Conservation (phyloP, 192 early-diverging fungal genomes). For the Lunasporangiospora selenospora region DNA sequence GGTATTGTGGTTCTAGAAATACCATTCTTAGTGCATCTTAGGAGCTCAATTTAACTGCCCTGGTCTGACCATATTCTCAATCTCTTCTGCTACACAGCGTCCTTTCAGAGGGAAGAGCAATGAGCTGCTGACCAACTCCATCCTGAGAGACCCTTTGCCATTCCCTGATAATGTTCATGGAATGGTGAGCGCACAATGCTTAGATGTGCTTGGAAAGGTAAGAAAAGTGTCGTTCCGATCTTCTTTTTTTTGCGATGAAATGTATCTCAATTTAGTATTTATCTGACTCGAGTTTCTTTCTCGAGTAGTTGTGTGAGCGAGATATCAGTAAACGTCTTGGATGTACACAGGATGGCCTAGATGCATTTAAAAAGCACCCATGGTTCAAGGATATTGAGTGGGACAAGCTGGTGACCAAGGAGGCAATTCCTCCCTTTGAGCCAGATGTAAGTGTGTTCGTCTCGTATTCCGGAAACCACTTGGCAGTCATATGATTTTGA, state of each 20-base stretch:
- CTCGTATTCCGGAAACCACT: neutral
- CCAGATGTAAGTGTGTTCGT: conserved; percentile 72
- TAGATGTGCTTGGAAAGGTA: conserved; percentile 61
- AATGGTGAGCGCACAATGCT: conserved; percentile 54
- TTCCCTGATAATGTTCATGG: conserved; percentile 67
- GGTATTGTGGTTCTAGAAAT: no score
- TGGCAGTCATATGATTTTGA: neutral
- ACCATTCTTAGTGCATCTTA: neutral
- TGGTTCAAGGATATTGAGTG: conserved; percentile 84
- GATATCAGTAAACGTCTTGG: conserved; percentile 83
- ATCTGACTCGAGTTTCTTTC: neutral
- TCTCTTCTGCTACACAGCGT: conserved; percentile 53
- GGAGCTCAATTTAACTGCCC: neutral
- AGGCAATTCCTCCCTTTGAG: conserved; percentile 79
- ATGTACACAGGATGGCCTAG: conserved; percentile 72
- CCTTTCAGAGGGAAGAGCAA: conserved; percentile 84
- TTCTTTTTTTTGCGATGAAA: neutral
- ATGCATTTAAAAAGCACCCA: conserved; percentile 74
- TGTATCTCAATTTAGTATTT: conserved; percentile 1
- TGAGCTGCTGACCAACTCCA: conserved; percentile 71
- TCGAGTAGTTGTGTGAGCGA: conserved; percentile 69
- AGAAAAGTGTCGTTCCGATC: conserved; percentile 12
- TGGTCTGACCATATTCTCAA: neutral
- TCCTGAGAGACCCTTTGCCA: conserved; percentile 69
- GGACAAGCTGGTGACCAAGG: conserved; percentile 73